phyloP scores from a whole-genome alignment of 306 rosid genomes.

The Pterocarpus santalinus region DNA sequence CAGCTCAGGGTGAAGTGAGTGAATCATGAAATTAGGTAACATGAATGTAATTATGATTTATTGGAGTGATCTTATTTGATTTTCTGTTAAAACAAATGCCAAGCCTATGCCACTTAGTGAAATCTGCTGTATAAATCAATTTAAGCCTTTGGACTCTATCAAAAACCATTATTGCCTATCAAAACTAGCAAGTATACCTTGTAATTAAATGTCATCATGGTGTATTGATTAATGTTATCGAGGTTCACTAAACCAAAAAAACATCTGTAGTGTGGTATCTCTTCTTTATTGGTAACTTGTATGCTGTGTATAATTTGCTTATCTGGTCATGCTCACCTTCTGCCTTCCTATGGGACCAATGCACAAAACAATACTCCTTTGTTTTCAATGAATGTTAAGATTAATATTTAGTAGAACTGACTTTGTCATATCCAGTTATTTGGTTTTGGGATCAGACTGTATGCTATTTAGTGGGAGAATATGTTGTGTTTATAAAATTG shows the following conservation, averaged over 20 bases:
- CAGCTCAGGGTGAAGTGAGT: slow-evolving; percentile 6
- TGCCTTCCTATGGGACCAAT: neutral
- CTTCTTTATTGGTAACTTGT: slow-evolving; percentile 10
- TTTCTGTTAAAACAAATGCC: neutral
- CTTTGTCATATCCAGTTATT: slow-evolving; percentile 21
- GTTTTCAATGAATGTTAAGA: neutral
- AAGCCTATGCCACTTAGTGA: neutral
- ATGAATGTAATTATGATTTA: slow-evolving; percentile 18
- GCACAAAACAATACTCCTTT: neutral
- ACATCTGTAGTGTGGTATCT: slow-evolving; percentile 8
- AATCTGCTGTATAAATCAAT: neutral
- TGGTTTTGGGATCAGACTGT: slow-evolving; percentile 11
- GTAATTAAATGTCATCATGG: slow-evolving; percentile 12
- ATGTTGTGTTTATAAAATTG: slow-evolving; percentile 2
- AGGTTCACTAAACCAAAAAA: neutral
- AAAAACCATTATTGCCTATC: neutral
- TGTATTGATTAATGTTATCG: slow-evolving; percentile 24
- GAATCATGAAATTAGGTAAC: slow-evolving; percentile 27
- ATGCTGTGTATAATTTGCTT: neutral
- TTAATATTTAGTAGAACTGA: slow-evolving; percentile 20
- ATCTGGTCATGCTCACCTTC: neutral
- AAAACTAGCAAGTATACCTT: neutral
- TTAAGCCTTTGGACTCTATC: neutral
- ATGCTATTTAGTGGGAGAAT: slow-evolving; percentile 6
- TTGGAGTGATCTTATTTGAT: slow-evolving; percentile 28